phyloP scores from a whole-genome alignment of 1,284 basidiomycete genomes.

The Microbotryomycetes sp. region DNA sequence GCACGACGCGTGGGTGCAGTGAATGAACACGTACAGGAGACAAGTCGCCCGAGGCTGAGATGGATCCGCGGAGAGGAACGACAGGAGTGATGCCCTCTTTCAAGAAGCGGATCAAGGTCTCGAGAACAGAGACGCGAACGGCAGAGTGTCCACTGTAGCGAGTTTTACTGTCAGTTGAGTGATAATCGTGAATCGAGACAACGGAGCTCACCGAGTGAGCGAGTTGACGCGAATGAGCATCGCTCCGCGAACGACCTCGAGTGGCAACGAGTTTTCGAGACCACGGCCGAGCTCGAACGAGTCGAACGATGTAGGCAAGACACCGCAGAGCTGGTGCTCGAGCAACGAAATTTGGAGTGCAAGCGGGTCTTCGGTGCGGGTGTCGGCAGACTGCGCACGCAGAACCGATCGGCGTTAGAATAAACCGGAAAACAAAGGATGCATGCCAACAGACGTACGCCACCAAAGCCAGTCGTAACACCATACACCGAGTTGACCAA shows the following conservation, averaged over 20 bases:
- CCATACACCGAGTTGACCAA: slow-evolving; percentile 64
- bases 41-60: slow-evolving; percentile 64
- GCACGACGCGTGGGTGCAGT: background rate
- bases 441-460: slow-evolving; percentile 41
- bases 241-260: slow-evolving; percentile 80
- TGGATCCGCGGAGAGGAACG: slow-evolving; percentile 73
- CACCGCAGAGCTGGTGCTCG: slow-evolving; percentile 55
- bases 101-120: slow-evolving; percentile 68
- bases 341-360: slow-evolving; percentile 67
- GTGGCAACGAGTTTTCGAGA: slow-evolving; percentile 58
- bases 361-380: slow-evolving; percentile 60
- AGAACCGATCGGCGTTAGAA: slow-evolving; percentile 6
- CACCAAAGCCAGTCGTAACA: slow-evolving; percentile 73
- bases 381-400: slow-evolving; percentile 49
- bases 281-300: slow-evolving; percentile 48
- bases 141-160: slow-evolving; percentile 63
- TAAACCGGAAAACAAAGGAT: slow-evolving; percentile 15
- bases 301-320: slow-evolving; percentile 50
- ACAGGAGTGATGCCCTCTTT: slow-evolving; percentile 66
- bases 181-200: background rate
- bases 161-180: background rate
- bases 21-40: slow-evolving; percentile 36
- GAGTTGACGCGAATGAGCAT: slow-evolving; percentile 81
- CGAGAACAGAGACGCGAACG: slow-evolving; percentile 68
- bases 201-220: slow-evolving; percentile 50